Percentiles rank a stretch among this genome's conserved stretches.
Conservation (phyloP, 2,329 filamentous ascomycete genomes). For the Aspergillus glaucus region DNA sequence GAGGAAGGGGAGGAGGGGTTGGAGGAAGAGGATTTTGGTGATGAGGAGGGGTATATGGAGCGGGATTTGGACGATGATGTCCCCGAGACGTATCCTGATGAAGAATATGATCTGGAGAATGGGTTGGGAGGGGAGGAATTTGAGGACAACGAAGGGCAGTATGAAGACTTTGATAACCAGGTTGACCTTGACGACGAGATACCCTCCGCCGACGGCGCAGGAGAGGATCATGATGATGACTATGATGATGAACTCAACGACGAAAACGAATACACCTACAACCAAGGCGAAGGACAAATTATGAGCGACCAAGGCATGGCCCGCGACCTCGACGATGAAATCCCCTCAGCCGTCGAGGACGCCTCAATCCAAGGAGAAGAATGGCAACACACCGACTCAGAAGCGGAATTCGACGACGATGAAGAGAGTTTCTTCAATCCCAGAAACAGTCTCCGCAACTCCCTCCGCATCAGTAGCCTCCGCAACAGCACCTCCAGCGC, state of each 20-base stretch:
- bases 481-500: slow-evolving; percentile 28
- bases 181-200: slow-evolving; percentile 55
- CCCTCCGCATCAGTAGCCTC: slow-evolving; percentile 18
- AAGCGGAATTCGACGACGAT: slow-evolving; percentile 52
- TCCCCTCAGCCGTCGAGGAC: slow-evolving; percentile 53
- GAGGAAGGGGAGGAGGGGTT: slow-evolving; percentile 43
- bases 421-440: slow-evolving; percentile 25
- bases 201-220: slow-evolving; percentile 44
- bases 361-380: slow-evolving; percentile 46
- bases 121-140: slow-evolving; percentile 36
- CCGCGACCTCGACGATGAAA: slow-evolving; percentile 64
- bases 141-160: slow-evolving; percentile 17
- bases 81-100: slow-evolving; percentile 53
- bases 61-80: slow-evolving; percentile 68
- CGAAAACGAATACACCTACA: too few species aligned
- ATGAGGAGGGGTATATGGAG: slow-evolving; percentile 45
- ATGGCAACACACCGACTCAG: slow-evolving; percentile 74
- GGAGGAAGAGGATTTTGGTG: slow-evolving; percentile 50
- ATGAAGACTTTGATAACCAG: slow-evolving; percentile 33
- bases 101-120: slow-evolving; percentile 37
- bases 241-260: not conserved
- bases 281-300: slow-evolving; percentile 27
- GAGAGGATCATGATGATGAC: not conserved
- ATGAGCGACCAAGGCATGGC: slow-evolving; percentile 54
- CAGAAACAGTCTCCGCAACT: slow-evolving; percentile 24